Conservation (phyloP, 2,329 filamentous ascomycete species). For the Fusarium sp. region DNA sequence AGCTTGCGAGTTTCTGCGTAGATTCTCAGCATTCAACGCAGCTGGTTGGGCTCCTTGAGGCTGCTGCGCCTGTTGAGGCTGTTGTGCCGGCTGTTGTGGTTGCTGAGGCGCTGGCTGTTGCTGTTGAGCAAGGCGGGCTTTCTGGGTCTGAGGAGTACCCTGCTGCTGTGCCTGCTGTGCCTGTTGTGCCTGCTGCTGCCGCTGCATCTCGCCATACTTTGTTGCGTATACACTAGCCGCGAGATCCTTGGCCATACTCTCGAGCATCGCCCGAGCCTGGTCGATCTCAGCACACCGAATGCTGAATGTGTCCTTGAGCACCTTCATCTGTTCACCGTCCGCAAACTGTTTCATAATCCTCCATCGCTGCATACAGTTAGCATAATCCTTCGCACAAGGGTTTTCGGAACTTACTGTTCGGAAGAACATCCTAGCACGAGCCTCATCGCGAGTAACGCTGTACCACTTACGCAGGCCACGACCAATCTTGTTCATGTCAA, state of each 20-base stretch:
- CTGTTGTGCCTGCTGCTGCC: slow-evolving; percentile 8
- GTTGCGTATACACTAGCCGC: slow-evolving; percentile 45
- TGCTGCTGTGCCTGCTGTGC: slow-evolving; percentile 38
- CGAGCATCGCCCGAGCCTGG: slow-evolving; percentile 56
- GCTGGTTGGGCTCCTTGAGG: slow-evolving; percentile 38
- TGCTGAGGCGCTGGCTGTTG: slow-evolving; percentile 46
- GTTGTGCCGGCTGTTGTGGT: slow-evolving; percentile 43
- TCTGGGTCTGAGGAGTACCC: slow-evolving; percentile 42
- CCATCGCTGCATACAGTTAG: slow-evolving; percentile 57
- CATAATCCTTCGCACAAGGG: not conserved
- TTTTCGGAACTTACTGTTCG: slow-evolving; percentile 54
- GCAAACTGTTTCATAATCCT: slow-evolving; percentile 62
- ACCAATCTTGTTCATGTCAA: slow-evolving; percentile 56
- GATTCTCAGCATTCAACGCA: slow-evolving; percentile 56
- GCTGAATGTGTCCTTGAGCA: slow-evolving; percentile 59
- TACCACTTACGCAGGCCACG: slow-evolving; percentile 59
- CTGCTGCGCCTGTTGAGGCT: slow-evolving; percentile 36
- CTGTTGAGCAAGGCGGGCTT: slow-evolving; percentile 46
- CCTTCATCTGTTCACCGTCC: slow-evolving; percentile 57
- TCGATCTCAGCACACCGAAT: slow-evolving; percentile 62
- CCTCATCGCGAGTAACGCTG: slow-evolving; percentile 57
- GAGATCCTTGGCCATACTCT: slow-evolving; percentile 61
- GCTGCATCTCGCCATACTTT: not conserved
- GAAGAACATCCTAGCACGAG: slow-evolving; percentile 61
- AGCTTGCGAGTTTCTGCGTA: slow-evolving; percentile 61